A percentile compares a stretch with the other conserved stretches of the same genome.
Evolutionary conservation across 768 basidiomycete genomes (phyloP).

Genomic region (Dentipellis fragilis): DNA sequence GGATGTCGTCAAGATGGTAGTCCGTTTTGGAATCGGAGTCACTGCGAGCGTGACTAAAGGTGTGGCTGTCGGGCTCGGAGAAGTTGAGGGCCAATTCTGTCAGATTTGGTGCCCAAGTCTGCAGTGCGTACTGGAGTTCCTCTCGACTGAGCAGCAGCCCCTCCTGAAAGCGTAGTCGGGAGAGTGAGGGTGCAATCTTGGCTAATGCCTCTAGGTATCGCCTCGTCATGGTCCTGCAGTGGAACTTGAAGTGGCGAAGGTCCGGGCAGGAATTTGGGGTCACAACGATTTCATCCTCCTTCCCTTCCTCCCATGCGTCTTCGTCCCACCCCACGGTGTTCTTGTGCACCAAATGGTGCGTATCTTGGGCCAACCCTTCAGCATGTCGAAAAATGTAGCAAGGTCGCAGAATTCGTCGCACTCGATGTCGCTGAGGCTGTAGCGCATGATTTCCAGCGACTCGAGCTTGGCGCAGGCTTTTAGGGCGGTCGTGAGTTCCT

Average conservation of each 20-base stretch:
- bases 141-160: not conserved
- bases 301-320: not conserved
- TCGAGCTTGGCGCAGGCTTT: not conserved
- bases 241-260: not conserved
- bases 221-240: not conserved
- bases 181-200: not conserved
- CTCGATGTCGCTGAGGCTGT: not conserved
- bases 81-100: not conserved
- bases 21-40: not conserved
- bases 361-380: not conserved
- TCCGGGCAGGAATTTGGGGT: not conserved
- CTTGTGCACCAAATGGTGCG: not conserved
- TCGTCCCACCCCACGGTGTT: not conserved
- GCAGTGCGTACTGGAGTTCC: not conserved
- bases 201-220: not conserved
- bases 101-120: not conserved
- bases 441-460: not conserved
- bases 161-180: not conserved
- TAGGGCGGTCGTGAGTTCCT: not conserved
- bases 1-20: not conserved
- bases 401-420: not conserved
- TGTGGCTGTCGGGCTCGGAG: not conserved
- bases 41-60: not conserved
- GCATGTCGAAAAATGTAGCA: not conserved
- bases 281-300: not conserved